A percentile compares a stretch with the other conserved stretches of the same genome.
Conservation (phyloP, 176 grass and related monocot species). For the Lolium rigidum region DNA sequence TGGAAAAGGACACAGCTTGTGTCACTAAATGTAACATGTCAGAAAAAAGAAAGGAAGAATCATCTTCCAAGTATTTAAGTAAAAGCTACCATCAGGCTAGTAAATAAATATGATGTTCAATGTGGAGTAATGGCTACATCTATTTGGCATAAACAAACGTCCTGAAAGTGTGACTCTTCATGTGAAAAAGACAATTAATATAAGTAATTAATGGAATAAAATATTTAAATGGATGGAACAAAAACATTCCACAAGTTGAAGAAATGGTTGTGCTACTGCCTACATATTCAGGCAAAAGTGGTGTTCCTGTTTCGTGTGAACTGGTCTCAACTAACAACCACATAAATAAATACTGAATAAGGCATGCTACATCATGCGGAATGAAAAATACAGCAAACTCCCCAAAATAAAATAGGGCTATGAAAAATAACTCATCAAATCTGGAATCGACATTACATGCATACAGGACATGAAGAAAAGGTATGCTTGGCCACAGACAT, state of each 20-base stretch:
- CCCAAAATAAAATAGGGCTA: background rate
- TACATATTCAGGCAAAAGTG: background rate
- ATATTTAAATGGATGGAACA: background rate
- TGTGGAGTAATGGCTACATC: background rate
- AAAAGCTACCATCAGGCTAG: background rate
- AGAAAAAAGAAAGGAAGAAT: background rate
- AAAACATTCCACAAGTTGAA: background rate
- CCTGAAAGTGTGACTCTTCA: background rate
- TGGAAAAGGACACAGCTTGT: background rate
- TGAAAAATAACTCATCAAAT: background rate
- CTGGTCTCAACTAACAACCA: background rate
- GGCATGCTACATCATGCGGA: background rate
- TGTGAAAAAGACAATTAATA: background rate
- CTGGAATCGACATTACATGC: background rate
- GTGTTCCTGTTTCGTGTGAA: background rate
- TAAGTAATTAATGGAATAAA: background rate
- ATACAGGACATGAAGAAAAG: background rate
- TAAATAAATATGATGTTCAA: background rate
- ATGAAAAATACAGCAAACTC: background rate
- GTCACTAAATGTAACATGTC: conserved; percentile 3
- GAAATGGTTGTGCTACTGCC: background rate
- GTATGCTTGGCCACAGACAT: background rate
- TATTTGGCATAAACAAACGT: background rate
- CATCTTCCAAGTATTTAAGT: background rate
- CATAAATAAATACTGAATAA: background rate